Evolutionary conservation across 495 filamentous ascomycete species (phyloP).

Genomic region (Chaetomium fimeti): DNA sequence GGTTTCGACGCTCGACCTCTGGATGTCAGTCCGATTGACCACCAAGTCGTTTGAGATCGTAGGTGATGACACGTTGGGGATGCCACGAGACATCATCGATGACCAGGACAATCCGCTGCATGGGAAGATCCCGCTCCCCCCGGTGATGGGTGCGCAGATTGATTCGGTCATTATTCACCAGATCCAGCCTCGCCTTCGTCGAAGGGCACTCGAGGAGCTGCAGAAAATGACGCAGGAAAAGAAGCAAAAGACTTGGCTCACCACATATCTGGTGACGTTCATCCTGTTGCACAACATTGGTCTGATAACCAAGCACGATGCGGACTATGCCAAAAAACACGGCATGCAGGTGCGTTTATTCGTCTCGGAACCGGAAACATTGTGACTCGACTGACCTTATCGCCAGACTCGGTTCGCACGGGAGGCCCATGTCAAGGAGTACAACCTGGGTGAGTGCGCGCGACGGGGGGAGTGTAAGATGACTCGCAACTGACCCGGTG

Average conservation of each 20-base stretch:
- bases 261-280: slow-evolving; percentile 57
- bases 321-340: slow-evolving; percentile 54
- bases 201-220: slow-evolving; percentile 54
- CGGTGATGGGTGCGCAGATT: slow-evolving; percentile 60
- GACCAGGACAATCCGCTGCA: slow-evolving; percentile 50
- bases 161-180: slow-evolving; percentile 58
- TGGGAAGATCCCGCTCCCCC: slow-evolving; percentile 55
- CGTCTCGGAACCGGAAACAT: background rate
- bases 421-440: slow-evolving; percentile 51
- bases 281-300: slow-evolving; percentile 59
- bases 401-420: slow-evolving; percentile 50
- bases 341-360: slow-evolving; percentile 46
- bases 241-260: slow-evolving; percentile 56
- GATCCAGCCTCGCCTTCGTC: slow-evolving; percentile 54
- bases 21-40: slow-evolving; percentile 58
- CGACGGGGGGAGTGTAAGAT: background rate
- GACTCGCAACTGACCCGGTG: slow-evolving; percentile 8
- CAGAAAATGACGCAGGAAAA: slow-evolving; percentile 58
- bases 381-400: slow-evolving; percentile 2
- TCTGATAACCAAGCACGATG: slow-evolving; percentile 56
- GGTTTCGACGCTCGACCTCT: slow-evolving; percentile 51
- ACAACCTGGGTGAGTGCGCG: slow-evolving; percentile 47
- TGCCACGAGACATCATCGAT: slow-evolving; percentile 46
- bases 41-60: slow-evolving; percentile 57
- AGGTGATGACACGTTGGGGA: slow-evolving; percentile 54